Evolutionary conservation across 768 basidiomycete species (phyloP), one percentile per base, ranked within the genome.

Genomic region (Naganishia kalamii): DNA sequence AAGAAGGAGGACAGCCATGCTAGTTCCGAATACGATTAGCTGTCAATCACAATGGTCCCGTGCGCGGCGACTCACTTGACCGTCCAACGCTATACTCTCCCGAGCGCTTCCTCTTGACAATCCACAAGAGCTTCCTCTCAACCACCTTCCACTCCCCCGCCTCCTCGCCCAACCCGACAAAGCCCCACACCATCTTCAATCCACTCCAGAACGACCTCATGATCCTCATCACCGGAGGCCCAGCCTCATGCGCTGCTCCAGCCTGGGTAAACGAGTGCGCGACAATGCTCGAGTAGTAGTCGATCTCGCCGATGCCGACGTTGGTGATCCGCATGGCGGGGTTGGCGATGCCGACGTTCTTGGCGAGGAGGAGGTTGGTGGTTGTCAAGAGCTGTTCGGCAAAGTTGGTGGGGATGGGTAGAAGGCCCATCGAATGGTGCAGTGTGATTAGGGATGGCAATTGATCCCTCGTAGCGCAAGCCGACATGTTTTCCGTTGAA

Each of bases 301-400:
- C 54, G 60, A 77, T 46, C 40, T 75, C 66, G 10, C 74, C 74
- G n/a, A 77, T 64, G 37, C 67, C 73, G 30, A 77, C 69, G n/a
- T 68, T 71, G 27, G 75, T 51, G 57, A 73, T 63, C n/a, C 63
- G 25, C 41, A 62, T 50, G 6, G 46, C 23, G 4, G 35, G 43
- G 30, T 68, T 63, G n/a, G 71, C 70, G 13, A 69, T 71, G 0
- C 62, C 68, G 30, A 75, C 69, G 57, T 77, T 77, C 44, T 65
- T 46, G 15, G 64, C 65, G 1, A 77, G 65, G 2, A 75, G 41
- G 3, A 61, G 63, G 37, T 77, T 74, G 33, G 70, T 72, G 1
- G 66, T 35, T 4, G 72, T 68, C 7, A 77, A 43, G 21, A 77
- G 59, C 60, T 77, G 76, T 35, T 60, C 68, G 6, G 76, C 73